Evolutionary conservation across 169 alveolate species (phyloP).

Genomic region (Perkinsus chesapeaki): DNA sequence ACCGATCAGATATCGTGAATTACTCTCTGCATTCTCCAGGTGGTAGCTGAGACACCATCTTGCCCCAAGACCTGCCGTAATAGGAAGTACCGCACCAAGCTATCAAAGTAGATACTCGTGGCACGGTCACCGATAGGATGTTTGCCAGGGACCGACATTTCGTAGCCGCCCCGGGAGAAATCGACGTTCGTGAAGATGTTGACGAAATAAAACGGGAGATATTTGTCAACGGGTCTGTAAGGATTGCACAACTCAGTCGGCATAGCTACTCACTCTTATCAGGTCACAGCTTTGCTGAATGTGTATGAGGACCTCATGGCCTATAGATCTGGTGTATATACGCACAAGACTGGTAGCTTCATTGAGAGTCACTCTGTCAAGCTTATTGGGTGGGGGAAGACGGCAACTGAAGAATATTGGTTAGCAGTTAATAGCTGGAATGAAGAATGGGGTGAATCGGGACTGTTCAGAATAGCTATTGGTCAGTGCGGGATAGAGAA

Average conservation of each 20-base stretch:
- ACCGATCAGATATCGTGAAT: not conserved
- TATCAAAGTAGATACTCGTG: not conserved
- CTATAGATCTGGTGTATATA: constrained; percentile 67
- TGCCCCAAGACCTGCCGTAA: not conserved
- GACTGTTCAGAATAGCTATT: constrained; percentile 18
- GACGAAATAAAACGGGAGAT: not conserved
- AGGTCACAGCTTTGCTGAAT: constrained; percentile 49
- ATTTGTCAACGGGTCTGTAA: not conserved
- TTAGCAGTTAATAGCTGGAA: constrained; percentile 37
- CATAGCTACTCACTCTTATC: not conserved
- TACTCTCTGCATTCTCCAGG: too few relatives aligned
- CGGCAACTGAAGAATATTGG: constrained; percentile 30
- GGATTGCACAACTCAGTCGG: not conserved
- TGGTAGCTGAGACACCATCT: not conserved
- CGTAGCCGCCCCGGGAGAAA: not conserved
- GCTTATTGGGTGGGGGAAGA: constrained; percentile 28
- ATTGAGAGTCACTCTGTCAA: constrained; percentile 73
- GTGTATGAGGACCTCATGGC: constrained; percentile 62
- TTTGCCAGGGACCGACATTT: not conserved
- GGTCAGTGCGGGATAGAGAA: constrained; percentile 5
- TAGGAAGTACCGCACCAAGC: not conserved
- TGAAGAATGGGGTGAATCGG: constrained; percentile 29
- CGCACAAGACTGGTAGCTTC: constrained; percentile 46
- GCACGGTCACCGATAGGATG: not conserved
- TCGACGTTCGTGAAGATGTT: not conserved